A percentile compares a stretch with the other conserved stretches of the same genome.
These are phyloP conservation scores for Aspergillus clavatus DNA, from an alignment of 2,329 filamentous ascomycete genomes.

Conservation along the genomic window DNA sequence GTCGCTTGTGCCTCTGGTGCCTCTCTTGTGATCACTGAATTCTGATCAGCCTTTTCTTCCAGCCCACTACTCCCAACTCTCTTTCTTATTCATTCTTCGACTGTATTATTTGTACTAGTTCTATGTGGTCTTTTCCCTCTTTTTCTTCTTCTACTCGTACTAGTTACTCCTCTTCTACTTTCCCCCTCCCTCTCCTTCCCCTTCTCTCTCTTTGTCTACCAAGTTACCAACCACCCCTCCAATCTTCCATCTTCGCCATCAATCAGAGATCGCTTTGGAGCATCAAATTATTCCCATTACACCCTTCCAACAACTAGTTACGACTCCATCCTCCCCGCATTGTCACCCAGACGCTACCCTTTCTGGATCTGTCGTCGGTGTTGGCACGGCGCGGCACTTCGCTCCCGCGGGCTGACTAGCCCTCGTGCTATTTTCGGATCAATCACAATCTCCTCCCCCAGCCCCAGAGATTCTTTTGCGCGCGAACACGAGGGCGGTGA, in stretches of 20 bases:
- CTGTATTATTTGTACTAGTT: no score
- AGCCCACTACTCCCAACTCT: no score
- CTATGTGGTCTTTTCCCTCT: no score
- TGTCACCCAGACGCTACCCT: not conserved
- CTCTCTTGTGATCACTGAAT: no score
- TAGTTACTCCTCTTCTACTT: no score
- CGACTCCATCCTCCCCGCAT: not conserved
- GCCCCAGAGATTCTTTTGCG: conserved; percentile 28
- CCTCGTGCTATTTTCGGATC: conserved; percentile 28
- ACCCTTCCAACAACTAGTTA: no score
- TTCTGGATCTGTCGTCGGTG: not conserved
- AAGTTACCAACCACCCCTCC: no score
- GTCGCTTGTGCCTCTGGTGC: no score
- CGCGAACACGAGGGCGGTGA: conserved; percentile 29
- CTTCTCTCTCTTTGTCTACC: conserved; percentile 3
- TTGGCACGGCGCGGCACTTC: conserved; percentile 16
- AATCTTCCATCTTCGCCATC: conserved; percentile 2
- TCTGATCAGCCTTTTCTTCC: no score
- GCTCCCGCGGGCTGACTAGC: conserved; percentile 16
- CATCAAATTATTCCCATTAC: not conserved
- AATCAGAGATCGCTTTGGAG: conserved; percentile 4
- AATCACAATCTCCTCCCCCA: conserved; percentile 17
- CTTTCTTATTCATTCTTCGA: no score
- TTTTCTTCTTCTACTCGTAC: conserved; percentile 9
- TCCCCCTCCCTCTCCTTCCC: conserved; percentile 2